Evolutionary conservation across 2,329 filamentous ascomycete species (phyloP).

Genomic region (Stemphylium vesicarium): DNA sequence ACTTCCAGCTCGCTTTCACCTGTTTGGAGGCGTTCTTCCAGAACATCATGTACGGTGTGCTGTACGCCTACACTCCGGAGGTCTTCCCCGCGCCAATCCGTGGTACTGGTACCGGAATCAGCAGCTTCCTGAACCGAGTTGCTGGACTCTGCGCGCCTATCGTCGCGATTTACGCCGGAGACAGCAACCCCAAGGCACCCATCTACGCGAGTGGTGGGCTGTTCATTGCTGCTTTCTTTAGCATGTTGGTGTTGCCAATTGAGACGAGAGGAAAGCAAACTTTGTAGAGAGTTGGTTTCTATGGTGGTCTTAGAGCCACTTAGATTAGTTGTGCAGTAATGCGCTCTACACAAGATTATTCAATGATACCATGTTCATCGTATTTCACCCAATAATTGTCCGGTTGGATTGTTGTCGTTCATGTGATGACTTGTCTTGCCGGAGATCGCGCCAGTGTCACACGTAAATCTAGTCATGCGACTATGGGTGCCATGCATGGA

Average conservation of each 20-base stretch:
- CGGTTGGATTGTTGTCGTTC: too few relatives aligned
- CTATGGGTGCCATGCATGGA: too few relatives aligned
- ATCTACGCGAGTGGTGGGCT: conserved; percentile 53
- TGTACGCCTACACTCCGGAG: conserved; percentile 79
- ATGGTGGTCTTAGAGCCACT: background rate
- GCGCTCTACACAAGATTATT: background rate
- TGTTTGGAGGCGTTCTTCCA: conserved; percentile 74
- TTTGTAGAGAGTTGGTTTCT: conserved; percentile 33
- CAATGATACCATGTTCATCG: background rate
- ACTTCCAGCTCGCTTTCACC: conserved; percentile 68
- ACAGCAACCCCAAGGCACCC: conserved; percentile 48
- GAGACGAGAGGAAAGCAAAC: conserved; percentile 53
- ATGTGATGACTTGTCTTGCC: too few relatives aligned
- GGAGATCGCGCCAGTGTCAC: too few relatives aligned
- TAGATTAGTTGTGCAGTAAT: background rate
- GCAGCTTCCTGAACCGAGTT: conserved; percentile 72
- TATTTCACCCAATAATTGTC: background rate
- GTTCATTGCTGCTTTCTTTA: conserved; percentile 53
- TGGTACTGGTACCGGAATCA: conserved; percentile 74
- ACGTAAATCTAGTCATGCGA: too few relatives aligned
- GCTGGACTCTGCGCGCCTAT: conserved; percentile 73
- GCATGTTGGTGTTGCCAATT: conserved; percentile 52
- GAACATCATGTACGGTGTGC: conserved; percentile 65
- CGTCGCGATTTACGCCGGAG: conserved; percentile 59
- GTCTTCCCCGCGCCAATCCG: conserved; percentile 75